Conservation (phyloP, 805 yeast genomes). For the Suhomyces xylopsoci region DNA sequence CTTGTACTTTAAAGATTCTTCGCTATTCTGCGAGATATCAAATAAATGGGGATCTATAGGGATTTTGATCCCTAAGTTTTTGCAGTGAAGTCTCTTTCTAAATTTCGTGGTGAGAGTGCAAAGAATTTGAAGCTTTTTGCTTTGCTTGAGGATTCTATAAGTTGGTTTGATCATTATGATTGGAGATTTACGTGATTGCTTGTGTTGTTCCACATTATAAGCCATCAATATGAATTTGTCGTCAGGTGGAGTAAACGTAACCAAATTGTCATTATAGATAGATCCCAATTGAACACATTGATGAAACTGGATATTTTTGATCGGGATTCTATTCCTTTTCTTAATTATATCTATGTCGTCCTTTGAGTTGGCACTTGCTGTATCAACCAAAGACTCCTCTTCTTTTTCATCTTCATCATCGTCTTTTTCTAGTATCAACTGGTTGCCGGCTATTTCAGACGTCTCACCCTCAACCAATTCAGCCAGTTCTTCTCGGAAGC, state of each 20-base stretch:
- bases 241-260: conserved; percentile 86
- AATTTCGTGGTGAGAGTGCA: conserved; percentile 34
- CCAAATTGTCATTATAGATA: conserved; percentile 62
- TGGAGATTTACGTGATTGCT: conserved; percentile 38
- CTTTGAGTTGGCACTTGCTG: neutral
- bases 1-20: conserved; percentile 60
- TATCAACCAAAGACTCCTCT: conserved; percentile 2
- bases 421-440: conserved; percentile 5
- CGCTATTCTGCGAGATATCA: conserved; percentile 11
- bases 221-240: conserved; percentile 38
- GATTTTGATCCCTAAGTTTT: conserved; percentile 25
- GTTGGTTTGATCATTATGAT: conserved; percentile 42
- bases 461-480: conserved; percentile 1
- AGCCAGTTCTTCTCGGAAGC: neutral
- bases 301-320: conserved; percentile 40
- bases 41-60: conserved; percentile 38
- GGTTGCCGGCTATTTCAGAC: conserved; percentile 10
- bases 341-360: neutral
- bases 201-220: conserved; percentile 41
- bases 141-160: conserved; percentile 21
- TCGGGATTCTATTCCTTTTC: conserved; percentile 21
- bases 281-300: conserved; percentile 75
- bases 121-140: conserved; percentile 31
- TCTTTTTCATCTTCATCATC: conserved; percentile 10
- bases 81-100: conserved; percentile 34